Evolutionary conservation across 306 rosid genomes (phyloP).

Genomic region (Pyrus pyrifolia): DNA sequence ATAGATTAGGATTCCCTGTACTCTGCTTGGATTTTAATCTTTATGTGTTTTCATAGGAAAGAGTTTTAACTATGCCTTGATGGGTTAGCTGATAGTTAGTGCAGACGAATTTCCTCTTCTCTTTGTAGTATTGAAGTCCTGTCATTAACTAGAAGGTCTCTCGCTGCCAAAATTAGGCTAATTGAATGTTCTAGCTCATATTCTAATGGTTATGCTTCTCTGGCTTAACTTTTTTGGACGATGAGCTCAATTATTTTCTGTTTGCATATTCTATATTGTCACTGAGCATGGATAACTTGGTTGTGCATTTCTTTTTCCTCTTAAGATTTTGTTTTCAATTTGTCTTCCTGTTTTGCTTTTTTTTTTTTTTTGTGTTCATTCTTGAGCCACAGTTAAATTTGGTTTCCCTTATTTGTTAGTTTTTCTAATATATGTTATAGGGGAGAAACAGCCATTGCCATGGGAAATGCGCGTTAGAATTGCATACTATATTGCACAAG

Average conservation of each 20-base stretch:
- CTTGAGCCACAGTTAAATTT: background rate
- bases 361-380: background rate
- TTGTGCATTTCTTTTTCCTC: background rate
- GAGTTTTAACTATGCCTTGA: too few relatives aligned
- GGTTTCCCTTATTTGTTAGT: background rate
- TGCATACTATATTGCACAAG: slow-evolving; percentile 73
- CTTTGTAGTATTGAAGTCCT: too few relatives aligned
- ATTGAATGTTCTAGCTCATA: background rate
- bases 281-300: background rate
- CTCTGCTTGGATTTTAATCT: background rate
- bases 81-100: too few relatives aligned
- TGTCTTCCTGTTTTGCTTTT: background rate
- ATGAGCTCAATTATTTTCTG: background rate
- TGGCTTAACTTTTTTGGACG: background rate
- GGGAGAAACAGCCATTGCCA: slow-evolving; percentile 70
- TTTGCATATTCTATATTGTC: background rate
- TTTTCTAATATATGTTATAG: too few relatives aligned
- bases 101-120: too few relatives aligned
- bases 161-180: background rate
- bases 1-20: background rate
- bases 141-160: background rate
- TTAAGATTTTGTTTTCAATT: background rate
- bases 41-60: too few relatives aligned
- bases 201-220: background rate
- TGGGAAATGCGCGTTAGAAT: slow-evolving; percentile 95